Evolutionary conservation across 2,329 filamentous ascomycete genomes (phyloP), one percentile per base, ranked within the genome.

Genomic region (Fusarium brevicatenulatum): DNA sequence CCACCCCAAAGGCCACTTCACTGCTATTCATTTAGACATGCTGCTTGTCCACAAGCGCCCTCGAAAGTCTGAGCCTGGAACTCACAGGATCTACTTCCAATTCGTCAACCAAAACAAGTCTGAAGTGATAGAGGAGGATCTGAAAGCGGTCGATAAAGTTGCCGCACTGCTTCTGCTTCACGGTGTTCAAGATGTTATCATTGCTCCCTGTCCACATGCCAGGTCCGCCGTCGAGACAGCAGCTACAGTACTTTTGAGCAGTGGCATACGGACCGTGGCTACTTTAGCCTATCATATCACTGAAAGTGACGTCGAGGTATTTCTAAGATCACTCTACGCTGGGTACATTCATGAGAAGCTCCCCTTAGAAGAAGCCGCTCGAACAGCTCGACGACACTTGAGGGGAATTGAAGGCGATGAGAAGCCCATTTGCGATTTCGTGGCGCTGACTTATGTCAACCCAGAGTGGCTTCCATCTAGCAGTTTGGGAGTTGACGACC

Each of bases 401-500:
- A 47, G 44, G 19, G 44, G 25, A 47, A n/a, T 4, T 8, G 13
- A 30, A 19, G 25, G 1, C 3, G 25, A 47, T 30, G 25, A 30
- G 25, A 30, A 7, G 9, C 8, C 16, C 13, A 6, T 30, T 30
- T n/a, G 19, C 5, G 44, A 30, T 30, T 47, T 47, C 19, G 19
- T 47, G 44, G 44, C 2, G 9, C 13, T 47, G 19, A n/a, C 7
- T 30, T 30, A 30, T 16, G 13, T 47, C 13, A n/a, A 30, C 13
- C 10, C 19, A 16, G 13, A 47, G 7, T 30, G 44, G 44, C 44
- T 30, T 30, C 25, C 19, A 30, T n/a, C 25, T 9, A 47, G 13
- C 7, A n/a, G 13, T 9, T n/a, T 21, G 13, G 0, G 19, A 0
- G 19, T 9, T 47, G 19, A 16, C 9, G n/a, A 0, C 25, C 30